These are phyloP conservation scores for Cryptosporidium meleagridis DNA, from an alignment of 169 alveolate species.

Conservation along the genomic window DNA sequence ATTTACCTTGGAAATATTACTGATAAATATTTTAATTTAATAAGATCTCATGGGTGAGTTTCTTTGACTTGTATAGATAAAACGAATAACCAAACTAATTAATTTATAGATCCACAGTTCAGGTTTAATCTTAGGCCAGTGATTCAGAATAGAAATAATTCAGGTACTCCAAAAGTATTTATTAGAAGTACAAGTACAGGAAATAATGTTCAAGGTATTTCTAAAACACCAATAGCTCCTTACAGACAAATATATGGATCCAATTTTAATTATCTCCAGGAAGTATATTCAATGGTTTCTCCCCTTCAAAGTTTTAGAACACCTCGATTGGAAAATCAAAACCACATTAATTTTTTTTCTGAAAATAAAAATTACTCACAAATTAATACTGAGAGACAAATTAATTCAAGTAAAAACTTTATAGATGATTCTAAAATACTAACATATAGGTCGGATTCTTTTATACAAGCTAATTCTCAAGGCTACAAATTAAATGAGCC, in stretches of 20 bases:
- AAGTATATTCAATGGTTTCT: not conserved
- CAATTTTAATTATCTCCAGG: not conserved
- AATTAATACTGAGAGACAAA: not conserved
- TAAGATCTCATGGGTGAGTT: constrained; percentile 14
- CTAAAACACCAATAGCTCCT: not conserved
- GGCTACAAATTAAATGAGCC: not conserved
- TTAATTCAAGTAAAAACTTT: not conserved
- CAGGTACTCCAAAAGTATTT: constrained; percentile 46
- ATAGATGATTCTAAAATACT: not conserved
- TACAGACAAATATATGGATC: constrained; percentile 3
- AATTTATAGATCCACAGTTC: constrained; percentile 50
- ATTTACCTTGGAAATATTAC: not conserved
- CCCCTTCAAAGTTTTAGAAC: constrained; percentile 9
- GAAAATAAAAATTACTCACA: not conserved
- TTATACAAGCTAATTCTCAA: not conserved
- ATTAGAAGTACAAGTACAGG: constrained; percentile 40
- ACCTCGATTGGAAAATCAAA: not conserved
- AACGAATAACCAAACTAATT: not conserved
- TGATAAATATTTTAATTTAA: not conserved
- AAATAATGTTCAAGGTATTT: constrained; percentile 1
- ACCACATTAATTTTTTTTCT: not conserved
- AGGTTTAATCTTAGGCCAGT: constrained; percentile 50
- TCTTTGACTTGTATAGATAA: not conserved
- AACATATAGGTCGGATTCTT: constrained; percentile 12
- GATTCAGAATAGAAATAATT: constrained; percentile 8